Evolutionary conservation across 371 early-diverging fungal species (phyloP).

Genomic region (Rhizopus microsporus): DNA sequence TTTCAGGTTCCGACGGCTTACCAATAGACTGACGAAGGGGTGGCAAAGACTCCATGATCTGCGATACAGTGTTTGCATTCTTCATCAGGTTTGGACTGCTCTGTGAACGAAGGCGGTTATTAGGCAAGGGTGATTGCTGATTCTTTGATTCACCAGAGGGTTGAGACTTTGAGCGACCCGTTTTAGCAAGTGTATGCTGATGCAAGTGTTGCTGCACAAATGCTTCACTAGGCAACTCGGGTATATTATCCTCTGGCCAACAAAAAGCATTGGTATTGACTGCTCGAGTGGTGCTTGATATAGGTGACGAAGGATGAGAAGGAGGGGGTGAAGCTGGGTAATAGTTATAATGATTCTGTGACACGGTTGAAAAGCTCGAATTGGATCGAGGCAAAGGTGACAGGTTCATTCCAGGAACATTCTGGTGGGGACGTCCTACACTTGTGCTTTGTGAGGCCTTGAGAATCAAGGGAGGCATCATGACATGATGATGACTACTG

Average conservation of each 20-base stretch:
- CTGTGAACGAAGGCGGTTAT: constrained; percentile 61
- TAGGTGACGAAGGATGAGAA: constrained; percentile 63
- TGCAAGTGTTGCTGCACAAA: constrained; percentile 19
- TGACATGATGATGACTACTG: constrained; percentile 6
- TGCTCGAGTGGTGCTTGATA: constrained; percentile 48
- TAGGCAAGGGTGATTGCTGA: constrained; percentile 12
- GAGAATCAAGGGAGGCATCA: constrained; percentile 7
- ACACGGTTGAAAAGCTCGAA: constrained; percentile 12
- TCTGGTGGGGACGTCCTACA: constrained; percentile 20
- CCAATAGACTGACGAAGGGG: neutral
- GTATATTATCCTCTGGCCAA: constrained; percentile 8
- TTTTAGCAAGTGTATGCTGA: constrained; percentile 14
- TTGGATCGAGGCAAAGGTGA: constrained; percentile 32
- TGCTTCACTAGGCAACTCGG: neutral
- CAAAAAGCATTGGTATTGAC: constrained; percentile 29
- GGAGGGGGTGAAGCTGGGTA: constrained; percentile 63
- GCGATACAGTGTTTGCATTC: constrained; percentile 10
- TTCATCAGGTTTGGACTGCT: constrained; percentile 69
- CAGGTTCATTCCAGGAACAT: constrained; percentile 29
- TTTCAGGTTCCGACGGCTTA: neutral
- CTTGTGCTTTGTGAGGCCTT: constrained; percentile 8
- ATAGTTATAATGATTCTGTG: constrained; percentile 21
- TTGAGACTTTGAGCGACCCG: constrained; percentile 52
- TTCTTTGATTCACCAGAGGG: constrained; percentile 26
- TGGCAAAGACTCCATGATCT: neutral